These are phyloP conservation scores for Ulmus americana DNA, from an alignment of 331 rosid genomes.

Conservation along the genomic window DNA sequence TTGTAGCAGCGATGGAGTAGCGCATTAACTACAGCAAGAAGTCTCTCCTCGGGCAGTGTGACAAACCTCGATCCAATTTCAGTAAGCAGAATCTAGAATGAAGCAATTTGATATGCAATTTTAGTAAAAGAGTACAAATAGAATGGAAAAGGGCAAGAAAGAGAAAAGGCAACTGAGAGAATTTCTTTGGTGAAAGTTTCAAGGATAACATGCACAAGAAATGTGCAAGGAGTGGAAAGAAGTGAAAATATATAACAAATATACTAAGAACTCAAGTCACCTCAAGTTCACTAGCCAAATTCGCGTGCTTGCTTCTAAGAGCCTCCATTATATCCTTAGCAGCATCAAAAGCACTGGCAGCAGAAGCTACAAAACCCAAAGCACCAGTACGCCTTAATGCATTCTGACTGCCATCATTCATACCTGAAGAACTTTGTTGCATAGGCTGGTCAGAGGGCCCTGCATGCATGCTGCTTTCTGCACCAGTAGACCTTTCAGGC, in stretches of 20 bases:
- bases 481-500: slow-evolving; percentile 81
- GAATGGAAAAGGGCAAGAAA: neutral
- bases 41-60: slow-evolving; percentile 97
- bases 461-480: slow-evolving; percentile 59
- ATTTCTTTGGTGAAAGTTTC: neutral
- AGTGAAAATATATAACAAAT: neutral
- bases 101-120: slow-evolving; percentile 14
- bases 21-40: slow-evolving; percentile 95
- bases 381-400: slow-evolving; percentile 80
- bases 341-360: slow-evolving; percentile 97
- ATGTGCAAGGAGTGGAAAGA: neutral
- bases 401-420: slow-evolving; percentile 77
- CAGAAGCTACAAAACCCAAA: slow-evolving; percentile 77
- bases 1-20: slow-evolving; percentile 91
- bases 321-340: slow-evolving; percentile 99
- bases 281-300: slow-evolving; percentile 98
- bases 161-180: neutral
- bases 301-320: slow-evolving; percentile 95
- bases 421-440: slow-evolving; percentile 77
- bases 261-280: slow-evolving; percentile 31
- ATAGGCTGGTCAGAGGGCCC: slow-evolving; percentile 61
- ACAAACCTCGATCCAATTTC: slow-evolving; percentile 99
- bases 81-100: slow-evolving; percentile 72
- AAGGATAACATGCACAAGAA: neutral
- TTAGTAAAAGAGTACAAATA: neutral